phyloP scores from a whole-genome alignment of 192 early-diverging fungal species.

The Rhizoclosmatium globosum region DNA sequence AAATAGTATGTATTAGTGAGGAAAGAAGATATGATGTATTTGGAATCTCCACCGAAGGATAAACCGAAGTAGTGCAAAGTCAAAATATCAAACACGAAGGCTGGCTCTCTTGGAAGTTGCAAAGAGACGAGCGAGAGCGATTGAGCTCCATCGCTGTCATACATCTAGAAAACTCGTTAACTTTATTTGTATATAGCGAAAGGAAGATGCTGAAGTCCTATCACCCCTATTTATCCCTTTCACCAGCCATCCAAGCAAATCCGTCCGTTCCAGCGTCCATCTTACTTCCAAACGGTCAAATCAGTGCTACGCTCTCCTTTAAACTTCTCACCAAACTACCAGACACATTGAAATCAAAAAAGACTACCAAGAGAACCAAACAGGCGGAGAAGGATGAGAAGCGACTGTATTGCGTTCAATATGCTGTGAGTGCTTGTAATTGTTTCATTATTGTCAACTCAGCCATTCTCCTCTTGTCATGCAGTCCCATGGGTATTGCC shows the following conservation, averaged over 20 bases:
- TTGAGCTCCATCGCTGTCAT: not conserved
- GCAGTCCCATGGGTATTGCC: constrained; percentile 84
- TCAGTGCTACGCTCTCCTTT: constrained; percentile 20
- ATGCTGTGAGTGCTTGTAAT: constrained; percentile 72
- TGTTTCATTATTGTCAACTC: constrained; percentile 8
- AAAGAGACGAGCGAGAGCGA: no score
- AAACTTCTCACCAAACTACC: not conserved
- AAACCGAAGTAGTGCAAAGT: no score
- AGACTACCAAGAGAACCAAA: constrained; percentile 7
- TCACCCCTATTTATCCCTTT: not conserved
- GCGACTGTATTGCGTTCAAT: constrained; percentile 77
- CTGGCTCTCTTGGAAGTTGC: no score
- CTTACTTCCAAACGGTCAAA: constrained; percentile 17
- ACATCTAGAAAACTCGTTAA: not conserved
- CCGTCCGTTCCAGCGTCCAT: not conserved
- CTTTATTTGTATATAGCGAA: not conserved
- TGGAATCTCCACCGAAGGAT: no score
- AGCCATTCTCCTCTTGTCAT: not conserved
- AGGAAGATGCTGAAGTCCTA: not conserved
- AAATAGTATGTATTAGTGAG: constrained; percentile 54
- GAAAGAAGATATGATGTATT: not conserved
- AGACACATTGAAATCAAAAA: not conserved
- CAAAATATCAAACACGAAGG: no score
- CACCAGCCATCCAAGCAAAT: constrained; percentile 22
- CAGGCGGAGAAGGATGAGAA: constrained; percentile 10